Evolutionary conservation across 106 monocot genomes (phyloP).

Genomic region (Apostasia ramifera): DNA sequence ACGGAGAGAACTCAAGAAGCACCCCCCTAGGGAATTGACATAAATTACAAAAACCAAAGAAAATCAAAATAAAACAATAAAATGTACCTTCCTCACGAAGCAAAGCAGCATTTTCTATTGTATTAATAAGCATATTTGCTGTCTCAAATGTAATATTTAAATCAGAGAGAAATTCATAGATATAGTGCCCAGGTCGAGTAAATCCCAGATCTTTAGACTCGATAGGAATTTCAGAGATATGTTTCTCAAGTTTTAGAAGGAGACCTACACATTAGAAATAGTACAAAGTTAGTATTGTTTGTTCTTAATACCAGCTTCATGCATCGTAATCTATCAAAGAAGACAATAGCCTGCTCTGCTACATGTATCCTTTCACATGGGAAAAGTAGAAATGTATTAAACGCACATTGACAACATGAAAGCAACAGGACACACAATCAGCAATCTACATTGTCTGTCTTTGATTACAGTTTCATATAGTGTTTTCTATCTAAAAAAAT

Average conservation of each 20-base stretch:
- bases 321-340: too few relatives aligned
- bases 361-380: too few relatives aligned
- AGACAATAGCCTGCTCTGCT: too few relatives aligned
- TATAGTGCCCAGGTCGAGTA: conserved; percentile 78
- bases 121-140: conserved; percentile 73
- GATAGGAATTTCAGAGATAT: conserved; percentile 64
- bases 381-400: too few relatives aligned
- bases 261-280: conserved; percentile 47
- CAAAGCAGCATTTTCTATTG: conserved; percentile 75
- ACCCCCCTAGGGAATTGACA: background rate
- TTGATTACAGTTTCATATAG: too few relatives aligned
- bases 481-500: too few relatives aligned
- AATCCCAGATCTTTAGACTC: conserved; percentile 78
- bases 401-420: too few relatives aligned
- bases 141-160: conserved; percentile 84
- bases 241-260: conserved; percentile 75
- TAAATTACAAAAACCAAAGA: background rate
- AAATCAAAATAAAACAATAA: background rate
- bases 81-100: conserved; percentile 85
- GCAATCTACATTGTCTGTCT: too few relatives aligned
- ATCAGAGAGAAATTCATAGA: conserved; percentile 88
- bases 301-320: too few relatives aligned
- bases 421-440: too few relatives aligned
- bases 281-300: too few relatives aligned
- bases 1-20: background rate